Evolutionary conservation across 2,329 filamentous ascomycete species (phyloP).

Genomic region (Daldinia sp.): DNA sequence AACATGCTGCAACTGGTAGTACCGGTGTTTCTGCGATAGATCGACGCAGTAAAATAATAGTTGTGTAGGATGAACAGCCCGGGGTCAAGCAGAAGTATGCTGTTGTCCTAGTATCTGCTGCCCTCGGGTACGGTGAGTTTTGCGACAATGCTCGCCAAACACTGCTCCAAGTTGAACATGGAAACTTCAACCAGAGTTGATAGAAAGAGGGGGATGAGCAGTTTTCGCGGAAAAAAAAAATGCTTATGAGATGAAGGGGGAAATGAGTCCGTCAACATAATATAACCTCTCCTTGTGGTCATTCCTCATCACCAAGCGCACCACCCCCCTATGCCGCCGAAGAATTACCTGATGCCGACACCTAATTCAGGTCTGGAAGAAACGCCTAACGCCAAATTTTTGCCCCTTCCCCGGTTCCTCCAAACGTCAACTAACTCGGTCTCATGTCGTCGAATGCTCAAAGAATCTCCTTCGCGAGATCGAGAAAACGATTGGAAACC

Average conservation of each 20-base stretch:
- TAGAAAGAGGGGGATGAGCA: conserved; percentile 15
- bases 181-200: conserved; percentile 22
- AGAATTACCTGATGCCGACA: conserved; percentile 34
- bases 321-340: conserved; percentile 34
- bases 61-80: conserved; percentile 32
- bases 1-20: conserved; percentile 33
- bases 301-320: conserved; percentile 36
- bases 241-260: conserved; percentile 16
- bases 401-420: conserved; percentile 43
- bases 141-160: conserved; percentile 23
- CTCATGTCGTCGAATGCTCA: conserved; percentile 50
- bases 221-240: conserved; percentile 15
- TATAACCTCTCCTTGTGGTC: conserved; percentile 23
- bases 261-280: conserved; percentile 10
- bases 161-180: conserved; percentile 8
- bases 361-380: conserved; percentile 27
- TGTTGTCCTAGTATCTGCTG: conserved; percentile 16
- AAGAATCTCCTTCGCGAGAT: conserved; percentile 47
- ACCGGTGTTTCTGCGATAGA: conserved; percentile 50
- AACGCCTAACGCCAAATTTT: conserved; percentile 50
- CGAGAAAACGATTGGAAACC: conserved; percentile 44
- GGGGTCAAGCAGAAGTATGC: conserved; percentile 20
- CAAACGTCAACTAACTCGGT: conserved; percentile 46
- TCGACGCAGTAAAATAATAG: conserved; percentile 50
- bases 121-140: conserved; percentile 8